A percentile compares a stretch with the other conserved stretches of the same genome.
Conservation (phyloP, 768 basidiomycete species). For the Kwoniella botswanensis region DNA sequence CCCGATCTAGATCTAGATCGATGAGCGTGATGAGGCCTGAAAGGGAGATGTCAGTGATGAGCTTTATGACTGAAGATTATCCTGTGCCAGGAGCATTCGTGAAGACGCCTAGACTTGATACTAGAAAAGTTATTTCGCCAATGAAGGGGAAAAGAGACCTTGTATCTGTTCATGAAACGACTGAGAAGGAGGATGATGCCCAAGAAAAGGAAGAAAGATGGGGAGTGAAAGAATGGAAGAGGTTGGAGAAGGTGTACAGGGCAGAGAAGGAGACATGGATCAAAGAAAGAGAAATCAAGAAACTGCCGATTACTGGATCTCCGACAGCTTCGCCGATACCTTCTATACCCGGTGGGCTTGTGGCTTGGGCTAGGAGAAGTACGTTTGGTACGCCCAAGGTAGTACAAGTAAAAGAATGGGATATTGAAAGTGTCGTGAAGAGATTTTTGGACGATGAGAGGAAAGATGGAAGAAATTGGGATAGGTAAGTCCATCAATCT, state of each 20-base stretch:
- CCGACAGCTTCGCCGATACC: not conserved
- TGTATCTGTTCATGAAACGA: not conserved
- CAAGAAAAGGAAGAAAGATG: slow-evolving; percentile 23
- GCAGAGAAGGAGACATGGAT: slow-evolving; percentile 41
- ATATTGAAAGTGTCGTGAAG: slow-evolving; percentile 35
- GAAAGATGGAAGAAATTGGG: slow-evolving; percentile 30
- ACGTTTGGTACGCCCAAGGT: slow-evolving; percentile 18
- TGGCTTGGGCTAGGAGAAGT: slow-evolving; percentile 40
- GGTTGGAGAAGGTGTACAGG: slow-evolving; percentile 45
- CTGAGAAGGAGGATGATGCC: not conserved
- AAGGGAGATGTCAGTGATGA: slow-evolving; percentile 24
- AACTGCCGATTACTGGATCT: slow-evolving; percentile 4
- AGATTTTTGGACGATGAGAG: slow-evolving; percentile 27
- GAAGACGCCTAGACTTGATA: slow-evolving; percentile 32
- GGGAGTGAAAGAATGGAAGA: slow-evolving; percentile 51
- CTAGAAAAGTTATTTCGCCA: not conserved
- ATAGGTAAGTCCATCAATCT: slow-evolving; percentile 32
- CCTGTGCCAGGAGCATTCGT: slow-evolving; percentile 44
- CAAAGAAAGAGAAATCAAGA: slow-evolving; percentile 44
- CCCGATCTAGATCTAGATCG: slow-evolving; percentile 13
- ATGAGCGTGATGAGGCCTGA: slow-evolving; percentile 6
- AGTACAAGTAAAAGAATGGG: slow-evolving; percentile 33
- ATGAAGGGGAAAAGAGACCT: slow-evolving; percentile 7
- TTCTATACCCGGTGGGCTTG: slow-evolving; percentile 20
- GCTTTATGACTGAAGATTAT: slow-evolving; percentile 28